A percentile compares a stretch with the other conserved stretches of the same genome.
Evolutionary conservation across 129 eudicot species (phyloP).

Genomic region (Flaveria ramosissima): DNA sequence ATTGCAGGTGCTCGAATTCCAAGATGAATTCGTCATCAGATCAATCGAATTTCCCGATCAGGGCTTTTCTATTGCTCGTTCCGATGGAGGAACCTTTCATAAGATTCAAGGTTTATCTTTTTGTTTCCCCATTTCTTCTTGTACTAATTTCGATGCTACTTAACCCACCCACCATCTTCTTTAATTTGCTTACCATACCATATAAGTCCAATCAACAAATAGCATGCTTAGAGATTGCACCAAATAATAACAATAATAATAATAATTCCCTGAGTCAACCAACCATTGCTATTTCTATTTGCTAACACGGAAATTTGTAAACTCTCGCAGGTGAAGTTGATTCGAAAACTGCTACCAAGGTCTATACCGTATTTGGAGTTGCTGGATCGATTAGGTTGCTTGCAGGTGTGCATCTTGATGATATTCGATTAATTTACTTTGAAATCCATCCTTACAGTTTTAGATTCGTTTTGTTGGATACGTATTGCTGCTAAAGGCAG

Average conservation of each 20-base stretch:
- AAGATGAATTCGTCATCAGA: conserved; percentile 56
- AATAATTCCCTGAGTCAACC: background rate
- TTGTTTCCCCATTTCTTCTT: no score
- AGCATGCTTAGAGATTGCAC: no score
- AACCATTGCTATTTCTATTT: background rate
- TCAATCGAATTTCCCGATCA: conserved; percentile 60
- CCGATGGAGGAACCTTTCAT: conserved; percentile 64
- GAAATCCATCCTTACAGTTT: background rate
- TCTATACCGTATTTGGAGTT: conserved; percentile 70
- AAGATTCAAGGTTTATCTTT: conserved; percentile 55
- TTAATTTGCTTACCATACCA: background rate
- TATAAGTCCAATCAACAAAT: no score
- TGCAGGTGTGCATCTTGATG: conserved; percentile 52
- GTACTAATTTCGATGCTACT: no score
- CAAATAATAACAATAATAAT: no score
- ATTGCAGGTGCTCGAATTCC: conserved; percentile 67
- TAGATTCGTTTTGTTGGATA: background rate
- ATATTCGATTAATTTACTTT: background rate
- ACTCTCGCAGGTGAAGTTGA: conserved; percentile 55
- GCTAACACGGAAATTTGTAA: conserved; percentile 24
- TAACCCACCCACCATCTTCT: background rate
- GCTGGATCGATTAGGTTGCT: conserved; percentile 93
- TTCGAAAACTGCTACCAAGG: conserved; percentile 53
- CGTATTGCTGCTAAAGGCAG: background rate
- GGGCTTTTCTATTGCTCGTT: conserved; percentile 61